phyloP scores from a whole-genome alignment of 495 filamentous ascomycete genomes.

The Venustampulla echinocandica region DNA sequence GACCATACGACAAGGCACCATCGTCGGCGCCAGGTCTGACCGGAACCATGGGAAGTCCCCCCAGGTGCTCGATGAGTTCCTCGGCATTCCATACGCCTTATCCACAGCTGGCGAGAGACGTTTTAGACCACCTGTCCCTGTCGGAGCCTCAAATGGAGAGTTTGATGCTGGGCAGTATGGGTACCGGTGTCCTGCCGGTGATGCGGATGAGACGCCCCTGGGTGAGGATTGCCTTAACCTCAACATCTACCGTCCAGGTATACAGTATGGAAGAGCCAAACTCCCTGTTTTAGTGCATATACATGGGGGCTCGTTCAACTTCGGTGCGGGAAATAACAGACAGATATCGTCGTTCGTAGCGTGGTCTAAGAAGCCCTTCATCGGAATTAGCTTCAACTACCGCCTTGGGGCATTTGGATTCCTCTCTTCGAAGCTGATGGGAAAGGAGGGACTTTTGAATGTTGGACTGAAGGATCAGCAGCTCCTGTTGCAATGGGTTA shows the following conservation, averaged over 20 bases:
- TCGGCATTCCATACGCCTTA: conserved; percentile 54
- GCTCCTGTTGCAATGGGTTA: conserved; percentile 55
- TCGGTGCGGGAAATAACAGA: conserved; percentile 32
- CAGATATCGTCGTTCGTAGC: conserved; percentile 45
- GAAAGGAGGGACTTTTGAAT: conserved; percentile 51
- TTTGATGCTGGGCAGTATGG: conserved; percentile 40
- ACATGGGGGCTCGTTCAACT: conserved; percentile 47
- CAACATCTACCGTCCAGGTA: conserved; percentile 34
- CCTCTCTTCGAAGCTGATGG: conserved; percentile 43
- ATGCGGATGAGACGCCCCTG: conserved; percentile 17
- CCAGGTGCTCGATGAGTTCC: conserved; percentile 44
- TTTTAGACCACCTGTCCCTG: conserved; percentile 42
- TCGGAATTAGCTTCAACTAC: conserved; percentile 61
- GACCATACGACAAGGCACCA: conserved; percentile 42
- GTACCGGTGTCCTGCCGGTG: conserved; percentile 30
- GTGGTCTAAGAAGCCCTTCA: conserved; percentile 42
- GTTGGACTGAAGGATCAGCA: conserved; percentile 63
- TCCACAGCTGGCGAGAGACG: conserved; percentile 46
- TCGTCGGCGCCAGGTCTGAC: conserved; percentile 39
- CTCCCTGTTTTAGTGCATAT: conserved; percentile 54
- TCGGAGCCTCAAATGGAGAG: conserved; percentile 22
- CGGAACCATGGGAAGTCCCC: conserved; percentile 30
- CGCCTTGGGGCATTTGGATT: conserved; percentile 62
- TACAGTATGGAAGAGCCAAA: conserved; percentile 18
- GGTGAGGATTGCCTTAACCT: conserved; percentile 45